Evolutionary conservation across 2,329 filamentous ascomycete genomes (phyloP), one percentile per base, ranked within the genome.

Genomic region (Seiridium cupressi): DNA sequence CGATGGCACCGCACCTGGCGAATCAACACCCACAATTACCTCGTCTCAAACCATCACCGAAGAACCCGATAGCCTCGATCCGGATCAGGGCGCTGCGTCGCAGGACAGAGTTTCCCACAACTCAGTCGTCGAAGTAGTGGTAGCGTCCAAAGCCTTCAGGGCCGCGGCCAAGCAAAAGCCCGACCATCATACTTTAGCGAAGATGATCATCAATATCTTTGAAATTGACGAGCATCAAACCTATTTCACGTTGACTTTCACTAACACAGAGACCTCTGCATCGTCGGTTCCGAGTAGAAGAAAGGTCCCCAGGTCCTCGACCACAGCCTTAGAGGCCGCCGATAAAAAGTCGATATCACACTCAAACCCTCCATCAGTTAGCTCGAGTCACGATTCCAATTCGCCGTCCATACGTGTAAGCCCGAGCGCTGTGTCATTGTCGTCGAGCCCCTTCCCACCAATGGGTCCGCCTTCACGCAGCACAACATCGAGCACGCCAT

Each of bases 181-280:
- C 18, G 73, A 76, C 31, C 73, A 72, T 55, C 79, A 78, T 66
- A 73, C 85, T 0, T 84, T 85, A 63, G 88, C 90, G 31, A 89
- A 88, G 64, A 91, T 93, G 88, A 91, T 92, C 51, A 85, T 93
- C 31, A 90, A 87, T 0, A 84, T 91, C 5, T 93, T 89, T 88
- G 82, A 85, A 61, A 79, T 84, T n/a, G 84, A 89, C 44, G 85
- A 90, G 47, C 80, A 82, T 26, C 83, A 88, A 65, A 85, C 82
- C 8, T 92, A 89, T 72, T 93, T 87, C 69, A 92, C 89, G 1
- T 76, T 93, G 60, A 91, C 89, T 0, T 93, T 93, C 62, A 93
- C 89, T 9, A 87, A 82, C 62, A 82, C 84, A 10, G 77, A 81
- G 18, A 77, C 78, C 0, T 70, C 72, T 0, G 59, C 72, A 2